These are phyloP conservation scores for Zalaria obscura DNA, from an alignment of 2,329 filamentous ascomycete genomes.

Conservation along the genomic window DNA sequence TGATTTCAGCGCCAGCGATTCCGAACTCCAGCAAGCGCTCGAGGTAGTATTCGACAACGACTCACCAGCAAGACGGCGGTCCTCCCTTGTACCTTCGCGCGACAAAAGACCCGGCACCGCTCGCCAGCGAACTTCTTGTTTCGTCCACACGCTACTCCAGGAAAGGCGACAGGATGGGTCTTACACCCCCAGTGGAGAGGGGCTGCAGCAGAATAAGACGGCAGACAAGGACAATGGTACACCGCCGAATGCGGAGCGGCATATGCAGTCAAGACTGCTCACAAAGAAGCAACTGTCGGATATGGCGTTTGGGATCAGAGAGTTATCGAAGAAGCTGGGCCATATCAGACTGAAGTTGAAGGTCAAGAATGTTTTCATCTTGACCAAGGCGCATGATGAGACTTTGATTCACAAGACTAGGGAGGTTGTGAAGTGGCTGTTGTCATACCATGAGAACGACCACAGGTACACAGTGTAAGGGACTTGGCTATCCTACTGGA, in stretches of 20 bases:
- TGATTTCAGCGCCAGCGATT: slow-evolving; percentile 14
- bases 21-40: slow-evolving; percentile 24
- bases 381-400: slow-evolving; percentile 86
- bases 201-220: slow-evolving; percentile 15
- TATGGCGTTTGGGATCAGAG: slow-evolving; percentile 91
- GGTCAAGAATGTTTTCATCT: slow-evolving; percentile 69
- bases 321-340: slow-evolving; percentile 73
- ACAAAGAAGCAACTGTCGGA: slow-evolving; percentile 92
- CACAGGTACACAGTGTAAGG: slow-evolving; percentile 57
- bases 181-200: slow-evolving; percentile 12
- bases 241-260: slow-evolving; percentile 16
- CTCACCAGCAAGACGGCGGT: slow-evolving; percentile 41
- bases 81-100: slow-evolving; percentile 38
- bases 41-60: slow-evolving; percentile 40
- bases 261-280: slow-evolving; percentile 55
- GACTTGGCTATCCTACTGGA: background rate
- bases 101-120: slow-evolving; percentile 22
- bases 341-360: slow-evolving; percentile 71
- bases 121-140: slow-evolving; percentile 38
- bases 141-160: slow-evolving; percentile 46
- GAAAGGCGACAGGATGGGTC: slow-evolving; percentile 20
- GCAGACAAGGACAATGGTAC: slow-evolving; percentile 29
- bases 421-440: slow-evolving; percentile 65
- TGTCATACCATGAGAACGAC: slow-evolving; percentile 44
- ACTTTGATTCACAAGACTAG: slow-evolving; percentile 64